Evolutionary conservation across 305 asterid species (phyloP), one percentile per base, ranked within the genome.

Genomic region (Fraxinus latifolia): DNA sequence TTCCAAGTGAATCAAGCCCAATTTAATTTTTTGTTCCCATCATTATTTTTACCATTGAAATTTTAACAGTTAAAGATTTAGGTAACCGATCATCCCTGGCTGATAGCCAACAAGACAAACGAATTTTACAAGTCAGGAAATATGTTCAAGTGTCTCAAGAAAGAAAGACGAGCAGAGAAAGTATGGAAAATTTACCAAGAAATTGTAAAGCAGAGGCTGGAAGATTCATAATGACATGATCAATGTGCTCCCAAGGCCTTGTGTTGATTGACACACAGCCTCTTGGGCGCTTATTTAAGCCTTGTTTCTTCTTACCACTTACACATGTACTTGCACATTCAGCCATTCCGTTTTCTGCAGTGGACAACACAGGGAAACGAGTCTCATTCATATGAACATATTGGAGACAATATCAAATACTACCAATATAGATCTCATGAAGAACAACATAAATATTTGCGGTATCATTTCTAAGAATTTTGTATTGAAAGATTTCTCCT

Each of bases 231-330:
- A 95, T 90, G 82, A 93, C 90, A 83, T 95, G 99, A 88, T 95
- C 99, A 75, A 92, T 82, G 81, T 90, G 99, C 90, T 95, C 97
- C 95, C 96, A 94, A n/a, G 98, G 93, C 84, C 89, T 94, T 68
- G 87, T 87, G 82, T 72, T 79, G 78, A 93, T 89, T 77, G 90
- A 78, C 47, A 77, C 86, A 27, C 90, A 91, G 74, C 89, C 85
- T 84, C 70, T 86, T 12, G 80, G 27, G 75, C 89, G 86, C 88
- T 94, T 95, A 85, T 88, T 91, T 53, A 84, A 79, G 39, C 83
- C 89, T 82, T 85, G 83, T 82, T 89, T 93, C 86, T 84, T 92
- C 87, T 79, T 89, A 83, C 80, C 90, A 85, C 86, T 84, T 44
- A 78, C 85, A 81, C 67, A 75, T 23, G 55, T 81, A 77, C 83